Evolutionary conservation across 208 protist species (phyloP).

Genomic region (Herpetomonas muscarum): DNA sequence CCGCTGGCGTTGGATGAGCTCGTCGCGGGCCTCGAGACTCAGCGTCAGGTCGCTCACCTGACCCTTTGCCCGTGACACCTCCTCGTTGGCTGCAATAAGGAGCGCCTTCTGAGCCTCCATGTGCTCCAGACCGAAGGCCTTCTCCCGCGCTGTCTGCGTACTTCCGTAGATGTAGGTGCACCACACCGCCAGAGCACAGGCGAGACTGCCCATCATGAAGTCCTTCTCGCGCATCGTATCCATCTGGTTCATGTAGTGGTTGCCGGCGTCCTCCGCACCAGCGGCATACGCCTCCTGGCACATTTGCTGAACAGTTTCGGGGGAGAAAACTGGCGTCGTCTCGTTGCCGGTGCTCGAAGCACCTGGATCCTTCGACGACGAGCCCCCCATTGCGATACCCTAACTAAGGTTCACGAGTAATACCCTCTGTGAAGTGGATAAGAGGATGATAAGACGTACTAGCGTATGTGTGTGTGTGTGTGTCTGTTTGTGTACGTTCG

Average conservation of each 20-base stretch:
- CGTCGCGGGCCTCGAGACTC: not conserved
- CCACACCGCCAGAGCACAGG: slow-evolving; percentile 23
- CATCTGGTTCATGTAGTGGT: slow-evolving; percentile 21
- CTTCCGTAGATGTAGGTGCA: slow-evolving; percentile 33
- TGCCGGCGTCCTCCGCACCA: slow-evolving; percentile 25
- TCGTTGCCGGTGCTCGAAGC: not conserved
- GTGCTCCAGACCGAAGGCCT: slow-evolving; percentile 7
- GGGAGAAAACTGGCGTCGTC: not conserved
- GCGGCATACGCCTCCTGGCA: slow-evolving; percentile 39
- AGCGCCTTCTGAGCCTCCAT: slow-evolving; percentile 13
- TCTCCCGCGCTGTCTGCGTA: slow-evolving; percentile 3
- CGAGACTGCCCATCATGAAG: slow-evolving; percentile 8
- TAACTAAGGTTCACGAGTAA: no score
- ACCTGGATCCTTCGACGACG: slow-evolving; percentile 5
- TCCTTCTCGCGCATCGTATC: slow-evolving; percentile 26
- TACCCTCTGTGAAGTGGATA: no score
- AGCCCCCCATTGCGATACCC: slow-evolving; percentile 9
- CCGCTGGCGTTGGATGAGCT: not conserved
- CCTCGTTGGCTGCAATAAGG: slow-evolving; percentile 8
- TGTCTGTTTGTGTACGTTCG: not conserved
- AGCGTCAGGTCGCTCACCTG: not conserved
- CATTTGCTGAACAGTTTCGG: slow-evolving; percentile 20
- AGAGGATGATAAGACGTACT: slow-evolving; percentile 7
- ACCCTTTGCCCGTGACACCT: not conserved
- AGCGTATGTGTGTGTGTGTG: slow-evolving; percentile 5